Conservation (phyloP, 176 grass and related monocot species). For the Avena insularis region DNA sequence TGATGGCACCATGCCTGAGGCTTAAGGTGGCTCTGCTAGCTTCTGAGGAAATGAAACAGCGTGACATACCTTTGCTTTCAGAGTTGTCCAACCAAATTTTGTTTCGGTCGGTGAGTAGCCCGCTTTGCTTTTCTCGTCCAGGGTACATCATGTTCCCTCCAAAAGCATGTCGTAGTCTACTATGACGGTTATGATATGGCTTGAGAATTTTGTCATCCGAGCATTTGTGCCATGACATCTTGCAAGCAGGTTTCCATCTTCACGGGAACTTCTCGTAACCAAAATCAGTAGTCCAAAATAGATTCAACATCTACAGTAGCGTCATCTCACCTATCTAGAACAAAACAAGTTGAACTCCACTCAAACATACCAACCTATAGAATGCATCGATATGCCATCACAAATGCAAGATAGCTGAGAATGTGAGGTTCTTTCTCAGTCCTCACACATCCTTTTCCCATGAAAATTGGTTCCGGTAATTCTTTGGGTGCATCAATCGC, state of each 20-base stretch:
- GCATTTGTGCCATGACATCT: background rate
- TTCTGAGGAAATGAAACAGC: background rate
- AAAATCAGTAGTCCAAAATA: background rate
- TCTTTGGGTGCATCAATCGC: background rate
- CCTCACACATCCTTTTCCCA: constrained; percentile 34
- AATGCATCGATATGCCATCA: background rate
- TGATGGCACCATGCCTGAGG: background rate
- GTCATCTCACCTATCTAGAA: constrained; percentile 4
- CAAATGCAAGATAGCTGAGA: constrained; percentile 17
- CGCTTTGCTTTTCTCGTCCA: background rate
- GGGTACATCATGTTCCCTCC: background rate
- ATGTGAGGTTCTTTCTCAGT: background rate
- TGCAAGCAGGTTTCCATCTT: background rate
- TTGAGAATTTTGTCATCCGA: no score
- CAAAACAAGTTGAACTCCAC: background rate
- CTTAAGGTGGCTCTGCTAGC: background rate
- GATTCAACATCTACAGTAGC: background rate
- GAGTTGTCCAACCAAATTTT: background rate
- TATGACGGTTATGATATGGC: no score
- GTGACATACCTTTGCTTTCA: background rate
- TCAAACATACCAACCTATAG: constrained; percentile 18
- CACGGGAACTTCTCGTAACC: background rate
- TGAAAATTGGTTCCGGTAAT: constrained; percentile 13
- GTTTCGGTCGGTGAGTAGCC: background rate
- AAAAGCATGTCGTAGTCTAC: background rate